Evolutionary conservation across 805 yeast species (phyloP), one percentile per base, ranked within the genome.

Genomic region (Candida xyloterini): DNA sequence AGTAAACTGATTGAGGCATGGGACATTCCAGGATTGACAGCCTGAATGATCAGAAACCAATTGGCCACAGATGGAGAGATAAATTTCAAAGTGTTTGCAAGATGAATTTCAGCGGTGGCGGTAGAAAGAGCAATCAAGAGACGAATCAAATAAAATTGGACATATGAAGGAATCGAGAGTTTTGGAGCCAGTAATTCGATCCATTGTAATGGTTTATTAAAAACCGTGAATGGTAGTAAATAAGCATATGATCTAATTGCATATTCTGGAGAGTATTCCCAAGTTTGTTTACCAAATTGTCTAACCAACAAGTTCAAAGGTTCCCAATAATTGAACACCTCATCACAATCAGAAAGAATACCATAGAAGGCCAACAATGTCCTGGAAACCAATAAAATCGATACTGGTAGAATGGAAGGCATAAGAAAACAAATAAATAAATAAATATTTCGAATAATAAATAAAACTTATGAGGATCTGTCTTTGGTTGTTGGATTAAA

Each of bases 211-310:
- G 63, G 61, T 33, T 45, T 55, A 10, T 52, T 48, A 11, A 59
- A 34, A 5, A 59, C 10, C 0, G 51, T 38, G 49, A 71, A 73
- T 1, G 78, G 85, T 6, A 79, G 45, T 20, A 90, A 64, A 51
- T 84, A 89, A 2, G 84, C 73, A 79, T 93, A 91, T 2, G 96
- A 86, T 48, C 98, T 66, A 39, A 90, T 86, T 13, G 95, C 87
- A 54, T 76, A 87, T 38, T 74, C 84, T 0, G 97, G 96, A 0
- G 96, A 86, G 59, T 90, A 91, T 57, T 90, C 97, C 97, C 97
- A 90, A 0, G 97, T 90, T 60, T 89, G 89, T 52, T 89, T 84
- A 2, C 97, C 98, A 59, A 88, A 87, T 2, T 83, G 84, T 48
- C 95, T 73, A 1, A 82, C 62, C 25, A 90, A 50, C 36, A 83